phyloP scores from a whole-genome alignment of 441 rosid genomes.

The Adansonia gregorii region DNA sequence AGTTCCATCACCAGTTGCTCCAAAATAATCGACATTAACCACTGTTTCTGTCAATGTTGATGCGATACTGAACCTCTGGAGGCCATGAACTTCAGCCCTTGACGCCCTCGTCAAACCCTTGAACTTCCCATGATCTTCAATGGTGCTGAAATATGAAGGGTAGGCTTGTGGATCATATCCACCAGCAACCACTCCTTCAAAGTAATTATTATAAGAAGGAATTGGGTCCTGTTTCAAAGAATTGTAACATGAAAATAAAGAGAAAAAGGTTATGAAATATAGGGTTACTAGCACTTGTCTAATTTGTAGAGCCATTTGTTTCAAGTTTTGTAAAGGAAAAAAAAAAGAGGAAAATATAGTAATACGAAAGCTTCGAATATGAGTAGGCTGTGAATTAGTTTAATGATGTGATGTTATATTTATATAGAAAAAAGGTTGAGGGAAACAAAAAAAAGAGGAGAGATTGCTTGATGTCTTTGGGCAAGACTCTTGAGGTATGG shows the following conservation, averaged over 20 bases:
- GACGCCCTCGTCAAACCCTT: conserved; percentile 30
- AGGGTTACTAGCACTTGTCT: not conserved
- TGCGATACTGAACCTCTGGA: conserved; percentile 30
- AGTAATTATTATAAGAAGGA: conserved; percentile 27
- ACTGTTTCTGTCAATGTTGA: conserved; percentile 29
- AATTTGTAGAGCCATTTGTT: conserved; percentile 33
- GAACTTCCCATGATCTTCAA: conserved; percentile 39
- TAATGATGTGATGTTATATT: too few relatives aligned
- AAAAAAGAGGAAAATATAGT: not conserved
- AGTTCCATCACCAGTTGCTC: conserved; percentile 62
- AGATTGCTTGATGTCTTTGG: conserved; percentile 21
- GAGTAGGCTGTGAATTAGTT: too few relatives aligned
- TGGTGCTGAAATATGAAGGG: conserved; percentile 37
- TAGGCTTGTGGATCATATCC: conserved; percentile 38
- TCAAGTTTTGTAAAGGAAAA: conserved; percentile 15
- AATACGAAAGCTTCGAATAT: conserved; percentile 2
- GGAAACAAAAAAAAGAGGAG: too few relatives aligned
- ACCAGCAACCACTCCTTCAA: conserved; percentile 33
- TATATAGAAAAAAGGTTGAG: too few relatives aligned
- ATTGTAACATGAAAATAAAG: conserved; percentile 28
- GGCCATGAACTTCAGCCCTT: conserved; percentile 35
- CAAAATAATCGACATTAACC: conserved; percentile 51
- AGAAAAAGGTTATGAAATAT: not conserved
- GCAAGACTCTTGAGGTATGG: conserved; percentile 37
- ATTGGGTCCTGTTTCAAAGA: conserved; percentile 35